Evolutionary conservation across 805 yeast genomes (phyloP).

Genomic region (Pichia pseudocactophila): DNA sequence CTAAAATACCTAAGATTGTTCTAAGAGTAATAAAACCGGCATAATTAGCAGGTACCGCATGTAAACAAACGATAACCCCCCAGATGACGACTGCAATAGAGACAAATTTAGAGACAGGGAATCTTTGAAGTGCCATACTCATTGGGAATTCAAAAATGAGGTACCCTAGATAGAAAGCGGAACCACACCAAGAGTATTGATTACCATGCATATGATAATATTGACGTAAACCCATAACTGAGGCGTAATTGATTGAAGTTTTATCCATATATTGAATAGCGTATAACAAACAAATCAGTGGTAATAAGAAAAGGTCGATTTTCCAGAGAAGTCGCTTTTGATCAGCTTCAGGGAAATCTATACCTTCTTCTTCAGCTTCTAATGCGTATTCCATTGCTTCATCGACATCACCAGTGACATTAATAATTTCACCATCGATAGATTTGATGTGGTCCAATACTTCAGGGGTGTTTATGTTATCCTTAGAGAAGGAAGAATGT

Average conservation of each 20-base stretch:
- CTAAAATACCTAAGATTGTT: constrained; percentile 40
- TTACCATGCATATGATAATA: constrained; percentile 42
- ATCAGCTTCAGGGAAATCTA: neutral
- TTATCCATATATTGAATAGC: constrained; percentile 56
- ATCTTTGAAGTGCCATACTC: constrained; percentile 36
- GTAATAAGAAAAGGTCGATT: constrained; percentile 42
- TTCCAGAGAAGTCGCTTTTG: constrained; percentile 23
- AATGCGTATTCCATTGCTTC: neutral
- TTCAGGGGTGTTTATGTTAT: constrained; percentile 7
- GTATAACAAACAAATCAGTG: constrained; percentile 41
- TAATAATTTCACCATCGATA: constrained; percentile 7
- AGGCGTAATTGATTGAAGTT: constrained; percentile 42
- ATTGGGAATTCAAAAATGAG: constrained; percentile 47
- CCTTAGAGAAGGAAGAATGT: constrained; percentile 10
- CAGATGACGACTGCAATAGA: constrained; percentile 28
- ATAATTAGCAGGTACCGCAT: constrained; percentile 37
- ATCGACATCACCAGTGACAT: constrained; percentile 12
- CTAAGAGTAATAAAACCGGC: constrained; percentile 40
- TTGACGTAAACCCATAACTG: constrained; percentile 44
- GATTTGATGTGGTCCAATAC: constrained; percentile 7
- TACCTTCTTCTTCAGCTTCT: neutral
- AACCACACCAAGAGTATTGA: constrained; percentile 26
- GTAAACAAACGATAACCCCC: constrained; percentile 40
- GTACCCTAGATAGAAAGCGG: constrained; percentile 31
- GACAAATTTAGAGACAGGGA: constrained; percentile 37